Base-by-base conservation (phyloP, 2,329 filamentous ascomycete genomes). In the Trichoderma sp. region DNA sequence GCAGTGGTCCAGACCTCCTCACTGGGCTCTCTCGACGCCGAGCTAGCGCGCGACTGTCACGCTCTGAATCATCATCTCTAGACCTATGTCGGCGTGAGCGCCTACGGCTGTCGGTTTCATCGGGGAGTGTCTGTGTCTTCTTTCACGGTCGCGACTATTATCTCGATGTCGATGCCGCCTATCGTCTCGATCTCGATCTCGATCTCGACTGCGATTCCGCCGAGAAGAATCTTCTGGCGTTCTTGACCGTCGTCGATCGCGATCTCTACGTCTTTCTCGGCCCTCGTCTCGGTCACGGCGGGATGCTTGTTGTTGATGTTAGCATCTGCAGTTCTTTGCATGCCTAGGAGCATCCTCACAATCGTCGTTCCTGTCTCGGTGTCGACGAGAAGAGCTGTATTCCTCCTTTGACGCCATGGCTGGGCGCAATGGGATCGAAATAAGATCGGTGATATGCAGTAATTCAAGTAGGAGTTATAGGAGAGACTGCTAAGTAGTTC, bases 1-100 rank as follows among this genome's bases (percentile, higher is more conserved):
- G 90, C 12, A 92, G 83, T 0, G 91, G 90, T 0, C 88, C 89
- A 71, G 81, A 81, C 9, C 80, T 81, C 75, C 79, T 81, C 35
- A 84, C 27, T 0, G 67, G 79, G 74, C 79, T 79, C 76, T 79
- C 75, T 76, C 78, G 59, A 65, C 75, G n/a, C 79, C 62, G 56
- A 38, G 75, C 31, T 35, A 76, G 14, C 14, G 75, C 75, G 31
- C 75, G 75, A 33, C 71, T 71, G n/a, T 67, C 74, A 31, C 78
- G 76, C 45, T 78, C 80, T 27, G 81, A 76, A 41, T 80, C 75
- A 35, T 76, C 75, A 35, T 76, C 76, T 6, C 76, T 76, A n/a
- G 62, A 56, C 35, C 76, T 71, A 45, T 76, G 76, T 7, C 24
- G 41, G 21, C 71, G 71, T 27, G 56, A 79, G 66, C 81, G 80